These are phyloP conservation scores for Mycena capillaripes DNA, from an alignment of 768 basidiomycete genomes.

Conservation along the genomic window DNA sequence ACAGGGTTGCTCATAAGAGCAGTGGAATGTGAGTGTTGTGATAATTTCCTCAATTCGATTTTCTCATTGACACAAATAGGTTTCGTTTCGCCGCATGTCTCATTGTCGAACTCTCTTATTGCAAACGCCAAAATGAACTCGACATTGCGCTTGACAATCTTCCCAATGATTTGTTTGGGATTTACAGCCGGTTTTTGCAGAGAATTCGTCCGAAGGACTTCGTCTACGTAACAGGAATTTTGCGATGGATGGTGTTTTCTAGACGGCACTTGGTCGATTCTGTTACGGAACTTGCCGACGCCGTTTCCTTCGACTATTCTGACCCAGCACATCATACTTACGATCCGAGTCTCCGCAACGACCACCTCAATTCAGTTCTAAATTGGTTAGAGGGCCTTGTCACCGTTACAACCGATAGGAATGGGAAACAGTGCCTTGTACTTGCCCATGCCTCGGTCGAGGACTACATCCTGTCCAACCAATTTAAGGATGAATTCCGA, in stretches of 20 bases:
- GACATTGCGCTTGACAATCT: slow-evolving; percentile 15
- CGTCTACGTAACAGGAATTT: background rate
- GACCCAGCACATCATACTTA: background rate
- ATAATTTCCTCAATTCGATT: background rate
- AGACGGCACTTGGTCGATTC: too few relatives aligned
- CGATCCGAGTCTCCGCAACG: background rate
- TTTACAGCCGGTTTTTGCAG: slow-evolving; percentile 18
- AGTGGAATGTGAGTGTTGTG: slow-evolving; percentile 20
- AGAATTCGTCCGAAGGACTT: background rate
- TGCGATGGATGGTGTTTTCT: slow-evolving; percentile 8
- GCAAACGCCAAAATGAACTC: slow-evolving; percentile 12
- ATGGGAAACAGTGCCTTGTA: background rate
- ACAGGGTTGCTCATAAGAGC: background rate
- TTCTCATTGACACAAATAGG: too few relatives aligned
- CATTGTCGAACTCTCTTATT: slow-evolving; percentile 16
- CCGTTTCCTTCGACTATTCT: slow-evolving; percentile 15
- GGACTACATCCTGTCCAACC: slow-evolving; percentile 4
- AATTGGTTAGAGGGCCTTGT: slow-evolving; percentile 15
- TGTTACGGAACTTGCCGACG: background rate
- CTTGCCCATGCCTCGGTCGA: slow-evolving; percentile 20
- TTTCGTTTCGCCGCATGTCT: slow-evolving; percentile 18
- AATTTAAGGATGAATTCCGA: background rate
- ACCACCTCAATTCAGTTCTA: background rate
- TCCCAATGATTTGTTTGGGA: slow-evolving; percentile 19
- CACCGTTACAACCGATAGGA: background rate